Base-by-base conservation (phyloP, 768 basidiomycete species). In the Rubroboletus pulcherrimus region DNA sequence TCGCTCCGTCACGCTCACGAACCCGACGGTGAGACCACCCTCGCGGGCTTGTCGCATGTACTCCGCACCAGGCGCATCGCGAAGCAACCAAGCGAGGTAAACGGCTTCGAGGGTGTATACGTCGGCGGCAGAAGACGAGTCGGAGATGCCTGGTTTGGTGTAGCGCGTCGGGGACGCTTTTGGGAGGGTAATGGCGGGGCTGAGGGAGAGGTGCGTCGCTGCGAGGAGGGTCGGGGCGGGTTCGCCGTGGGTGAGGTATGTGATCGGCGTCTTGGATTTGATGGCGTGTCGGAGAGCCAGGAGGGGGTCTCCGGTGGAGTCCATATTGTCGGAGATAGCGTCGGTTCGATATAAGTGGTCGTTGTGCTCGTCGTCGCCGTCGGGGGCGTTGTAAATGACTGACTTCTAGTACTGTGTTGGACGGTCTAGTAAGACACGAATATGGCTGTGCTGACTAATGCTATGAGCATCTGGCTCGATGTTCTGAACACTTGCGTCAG, bases 21-120 rank as follows among this genome's bases (percentile, higher is more conserved):
- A 82, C 0, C 87, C 87, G 38, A 84, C 80, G 2, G 82, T 77
- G 31, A 93, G 73, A 1, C 91, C 89, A 41, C 79, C 79, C 64
- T 89, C 88, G 52, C 91, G 78, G 2, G 87, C 86, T 63, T 89
- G 86, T 66, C 86, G 88, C 83, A 96, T 85, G 73, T 98, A 98
- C 60, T 95, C 92, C 15, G 87, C 89, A 31, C 85, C 83, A 0
- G 83, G 77, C 0, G 83, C 82, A 67, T 91, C 89, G 44, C 82
- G 77, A 33, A 88, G 77, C 4, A 85, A 74, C 89, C 87, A 98
- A 30, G 89, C 87, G n/a, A 95, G 77, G 62, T 90, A 87, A 9
- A 98, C 77, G 2, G 92, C 88, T 50, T 90, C 89, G 14, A 94
- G 71, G 10, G 89, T 80, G 71, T 89, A 92, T 60, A 88, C 87